Evolutionary conservation across 2,329 filamentous ascomycete species (phyloP), one percentile per base, ranked within the genome.

Genomic region (Dendryphion nanum): DNA sequence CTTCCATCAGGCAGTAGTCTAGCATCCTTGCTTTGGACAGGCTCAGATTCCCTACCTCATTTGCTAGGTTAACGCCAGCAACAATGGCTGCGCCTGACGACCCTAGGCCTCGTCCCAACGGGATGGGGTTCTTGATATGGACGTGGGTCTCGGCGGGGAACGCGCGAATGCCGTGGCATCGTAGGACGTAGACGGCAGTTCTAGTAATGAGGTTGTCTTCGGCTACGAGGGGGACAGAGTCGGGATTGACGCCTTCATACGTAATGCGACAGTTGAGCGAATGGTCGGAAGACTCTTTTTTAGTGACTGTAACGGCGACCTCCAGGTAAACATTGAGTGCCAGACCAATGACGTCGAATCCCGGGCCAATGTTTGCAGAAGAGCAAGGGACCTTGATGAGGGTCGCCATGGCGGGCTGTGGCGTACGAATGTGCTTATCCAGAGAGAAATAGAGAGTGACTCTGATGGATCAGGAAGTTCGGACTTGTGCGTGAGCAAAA

Each of bases 1-100:
- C 87, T 67, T 96, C 95, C 93, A 98, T 98, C 51, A 98, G 75
- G 62, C 89, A 95, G 66, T 89, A 98, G 69, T 98, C 93, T 55
- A 98, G 83, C 63, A 98, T 79, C 26, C 93, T 78, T 48, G 88
- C 85, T 57, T 87, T 83, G 41, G 80, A 81, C 47, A 98, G 72
- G 30, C 83, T 75, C 44, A 98, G 76, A 20, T 84, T 78, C 24
- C 90, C 91, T 32, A 93, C 86, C 64, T 94, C 85, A 70, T 93
- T 95, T 28, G 85, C 93, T 31, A 98, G 76, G 66, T 89, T 81
- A n/a, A 96, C 91, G 49, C 93, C 93, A 1, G 89, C 93, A 5
- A 97, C 93, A 14, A 97, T 91, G 6, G 93, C 93, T 4, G 93
- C 90, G 19, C 91, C 93, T 1, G 90, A 96, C 29, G 89, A 95